Base-by-base conservation (phyloP, 2,329 filamentous ascomycete genomes). In the Sclerotinia spermophila region DNA sequence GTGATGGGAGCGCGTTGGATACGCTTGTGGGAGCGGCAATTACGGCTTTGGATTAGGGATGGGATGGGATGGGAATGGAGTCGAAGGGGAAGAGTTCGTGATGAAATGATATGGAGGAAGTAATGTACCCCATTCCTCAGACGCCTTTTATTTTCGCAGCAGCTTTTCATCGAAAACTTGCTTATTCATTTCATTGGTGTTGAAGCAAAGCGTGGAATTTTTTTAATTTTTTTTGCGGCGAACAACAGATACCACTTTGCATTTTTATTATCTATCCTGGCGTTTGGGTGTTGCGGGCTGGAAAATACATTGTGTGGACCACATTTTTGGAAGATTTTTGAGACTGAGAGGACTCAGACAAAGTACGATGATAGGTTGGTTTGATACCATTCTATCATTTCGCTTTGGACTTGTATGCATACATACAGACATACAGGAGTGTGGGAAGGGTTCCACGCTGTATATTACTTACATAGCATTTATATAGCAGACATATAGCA, bases 1-100 rank as follows among this genome's bases (percentile, higher is more conserved):
- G 27, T n/a, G 55, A 68, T 33, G 42, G 27, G 7, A 71, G 69
- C 62, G 69, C 48, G 5, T 48, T 71, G 48, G 69, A 71, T 69
- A 68, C 69, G 10, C 6, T 71, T 38, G 69, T 71, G 19, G 69
- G 56, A 11, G 69, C 69, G 1, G 56, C 66, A 0, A 44, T 60
- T 24, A 65, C 62, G 45, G 33, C 45, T 51, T 24, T 65, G 62
- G 2, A 13, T 24, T 65, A 65, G 24, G 17, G 5, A 58, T 17
- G 27, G 3, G 27, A 21, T n/a, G 19, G 19, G 38, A 17, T 30
- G 30, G 5, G 2, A 15, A 42, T 42, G 40, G 40, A 42, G 2
- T 42, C 6, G n/a, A n/a, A n/a, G n/a, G n/a, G 40, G 6, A 42
- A 42, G 11, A 19, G 24, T 13, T 48, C 44, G 5, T 21, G 11